Percentiles rank a stretch among this genome's conserved stretches.
Evolutionary conservation across 495 filamentous ascomycete species (phyloP).

Genomic region (Parmelia sp.): DNA sequence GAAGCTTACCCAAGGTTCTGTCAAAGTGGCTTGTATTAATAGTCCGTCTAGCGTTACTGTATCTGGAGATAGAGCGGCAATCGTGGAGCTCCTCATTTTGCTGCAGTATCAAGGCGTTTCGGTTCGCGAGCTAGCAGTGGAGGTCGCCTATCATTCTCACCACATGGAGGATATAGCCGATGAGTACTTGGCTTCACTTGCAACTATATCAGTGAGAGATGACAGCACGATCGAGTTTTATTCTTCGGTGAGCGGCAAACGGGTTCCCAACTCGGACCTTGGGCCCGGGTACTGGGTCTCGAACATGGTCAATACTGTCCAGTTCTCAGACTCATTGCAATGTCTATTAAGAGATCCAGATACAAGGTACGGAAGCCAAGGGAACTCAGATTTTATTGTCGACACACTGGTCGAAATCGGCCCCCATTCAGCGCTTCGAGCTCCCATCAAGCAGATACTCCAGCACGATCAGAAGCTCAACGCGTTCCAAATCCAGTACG

Average conservation of each 20-base stretch:
- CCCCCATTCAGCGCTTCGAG: slow-evolving; percentile 55
- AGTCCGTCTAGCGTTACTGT: slow-evolving; percentile 32
- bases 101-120: slow-evolving; percentile 33
- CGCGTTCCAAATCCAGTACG: slow-evolving; percentile 1
- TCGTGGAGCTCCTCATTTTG: slow-evolving; percentile 30
- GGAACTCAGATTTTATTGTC: slow-evolving; percentile 17
- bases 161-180: slow-evolving; percentile 37
- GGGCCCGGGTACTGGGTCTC: slow-evolving; percentile 36
- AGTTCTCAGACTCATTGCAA: slow-evolving; percentile 31
- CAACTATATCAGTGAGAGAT: neutral
- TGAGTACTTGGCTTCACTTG: slow-evolving; percentile 26
- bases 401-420: slow-evolving; percentile 53
- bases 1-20: slow-evolving; percentile 34
- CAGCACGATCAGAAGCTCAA: slow-evolving; percentile 21
- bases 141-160: slow-evolving; percentile 55
- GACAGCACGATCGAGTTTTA: neutral
- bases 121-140: slow-evolving; percentile 36
- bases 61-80: slow-evolving; percentile 28
- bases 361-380: neutral
- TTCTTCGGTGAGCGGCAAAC: slow-evolving; percentile 28
- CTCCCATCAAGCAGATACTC: slow-evolving; percentile 50
- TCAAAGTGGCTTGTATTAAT: slow-evolving; percentile 34
- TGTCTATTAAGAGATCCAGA: neutral
- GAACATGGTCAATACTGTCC: slow-evolving; percentile 39
- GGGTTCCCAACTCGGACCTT: slow-evolving; percentile 22